Evolutionary conservation across 495 filamentous ascomycete genomes (phyloP), one percentile per base, ranked within the genome.

Genomic region (Pseudoneurospora amorphoporcata): DNA sequence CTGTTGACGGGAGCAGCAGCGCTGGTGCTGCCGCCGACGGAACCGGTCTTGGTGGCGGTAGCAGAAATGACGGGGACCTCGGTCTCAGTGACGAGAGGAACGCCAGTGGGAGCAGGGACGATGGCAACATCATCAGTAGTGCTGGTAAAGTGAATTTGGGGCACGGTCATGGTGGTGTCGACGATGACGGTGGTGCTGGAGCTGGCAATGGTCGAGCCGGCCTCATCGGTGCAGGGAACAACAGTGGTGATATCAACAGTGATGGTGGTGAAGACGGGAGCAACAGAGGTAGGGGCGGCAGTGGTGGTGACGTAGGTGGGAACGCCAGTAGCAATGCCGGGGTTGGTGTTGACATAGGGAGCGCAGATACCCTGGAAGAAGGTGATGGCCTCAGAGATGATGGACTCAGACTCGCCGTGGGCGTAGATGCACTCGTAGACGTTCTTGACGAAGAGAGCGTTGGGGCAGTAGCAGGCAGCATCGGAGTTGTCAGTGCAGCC

Each of bases 311-410:
- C 83, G 79, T 90, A 84, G 69, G 85, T 89, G 71, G 88, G 90
- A 73, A 87, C 83, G 72, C 86, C 81, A 72, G 92, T 95, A 77
- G 93, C 87, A 78, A 98, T 92, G 70, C 87, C 94, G 3, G 95
- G 95, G 88, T 97, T 97, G 74, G 85, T 72, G 53, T 86, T 83
- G 23, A 94, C 86, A 80, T 89, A 90, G 40, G 87, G 81, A 42
- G 92, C 93, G 84, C 95, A 98, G 82, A 98, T 92, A 79, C 95
- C 95, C 77, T 92, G 89, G 85, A 98, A 91, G 88, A 92, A 97
- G 76, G 88, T 87, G 70, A 95, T 85, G 70, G 92, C 93, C 72
- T 87, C 81, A 70, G 89, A 84, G 75, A 94, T 84, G 79, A 93
- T 88, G n/a, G 81, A 78, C 69, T 90, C 83, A 68, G 88, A 87